Evolutionary conservation across 164 flowering plant genomes (phyloP).

Genomic region (Sedum album): DNA sequence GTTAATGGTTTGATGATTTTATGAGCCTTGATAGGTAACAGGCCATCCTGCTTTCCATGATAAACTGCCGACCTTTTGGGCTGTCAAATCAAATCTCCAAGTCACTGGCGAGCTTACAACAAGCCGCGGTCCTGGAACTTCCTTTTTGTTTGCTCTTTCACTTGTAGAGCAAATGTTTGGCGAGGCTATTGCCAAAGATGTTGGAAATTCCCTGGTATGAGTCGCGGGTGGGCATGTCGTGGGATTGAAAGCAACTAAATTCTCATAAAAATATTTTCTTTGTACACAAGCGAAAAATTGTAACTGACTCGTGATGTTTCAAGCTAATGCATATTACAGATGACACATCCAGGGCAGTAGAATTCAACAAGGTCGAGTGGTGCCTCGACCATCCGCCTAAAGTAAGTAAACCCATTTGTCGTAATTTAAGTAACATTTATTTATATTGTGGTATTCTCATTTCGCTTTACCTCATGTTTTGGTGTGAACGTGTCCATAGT

Average conservation of each 20-base stretch:
- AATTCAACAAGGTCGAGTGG: constrained; percentile 74
- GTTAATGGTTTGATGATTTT: constrained; percentile 15
- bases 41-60: constrained; percentile 90
- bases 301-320: constrained; percentile 11
- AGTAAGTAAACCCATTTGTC: constrained; percentile 28
- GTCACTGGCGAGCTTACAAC: constrained; percentile 90
- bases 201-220: constrained; percentile 55
- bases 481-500: neutral
- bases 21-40: constrained; percentile 52
- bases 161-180: constrained; percentile 81
- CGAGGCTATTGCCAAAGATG: constrained; percentile 47
- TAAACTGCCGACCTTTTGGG: constrained; percentile 78
- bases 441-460: neutral
- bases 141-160: constrained; percentile 68
- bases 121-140: constrained; percentile 94
- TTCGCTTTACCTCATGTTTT: neutral
- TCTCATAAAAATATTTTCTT: no score
- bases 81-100: constrained; percentile 70
- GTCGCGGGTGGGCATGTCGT: no score
- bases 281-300: no score
- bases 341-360: constrained; percentile 38
- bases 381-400: constrained; percentile 53
- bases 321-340: constrained; percentile 41
- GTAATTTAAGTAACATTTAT: no score
- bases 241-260: neutral